Conservation (phyloP, 2,329 filamentous ascomycete species). For the Fusarium neocosmosporiellum region DNA sequence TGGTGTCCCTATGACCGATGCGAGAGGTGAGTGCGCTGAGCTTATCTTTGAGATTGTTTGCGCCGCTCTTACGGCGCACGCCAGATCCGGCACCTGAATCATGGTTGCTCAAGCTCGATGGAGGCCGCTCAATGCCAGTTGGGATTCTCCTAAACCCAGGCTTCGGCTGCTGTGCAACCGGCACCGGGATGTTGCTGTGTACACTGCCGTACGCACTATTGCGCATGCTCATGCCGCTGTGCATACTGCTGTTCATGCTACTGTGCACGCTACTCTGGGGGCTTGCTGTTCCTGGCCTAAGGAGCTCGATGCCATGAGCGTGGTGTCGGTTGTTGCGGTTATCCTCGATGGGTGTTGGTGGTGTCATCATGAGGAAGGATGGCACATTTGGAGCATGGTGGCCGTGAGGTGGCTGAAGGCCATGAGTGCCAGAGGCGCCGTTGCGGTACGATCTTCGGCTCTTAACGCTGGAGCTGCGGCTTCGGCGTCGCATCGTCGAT, state of each 20-base stretch:
- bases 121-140: conserved; percentile 43
- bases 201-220: conserved; percentile 31
- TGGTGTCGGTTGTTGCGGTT: conserved; percentile 31
- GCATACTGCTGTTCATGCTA: conserved; percentile 32
- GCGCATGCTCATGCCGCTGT: conserved; percentile 23
- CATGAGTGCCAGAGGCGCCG: conserved; percentile 42
- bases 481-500: conserved; percentile 54
- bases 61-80: conserved; percentile 45
- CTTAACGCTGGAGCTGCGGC: conserved; percentile 65
- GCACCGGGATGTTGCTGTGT: conserved; percentile 28
- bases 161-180: conserved; percentile 24
- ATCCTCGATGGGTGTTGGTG: conserved; percentile 55
- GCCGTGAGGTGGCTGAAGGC: conserved; percentile 28
- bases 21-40: conserved; percentile 50
- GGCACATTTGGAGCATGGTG: conserved; percentile 47
- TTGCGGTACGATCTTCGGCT: conserved; percentile 57
- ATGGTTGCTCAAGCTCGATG: conserved; percentile 48
- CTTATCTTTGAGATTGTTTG: conserved; percentile 50
- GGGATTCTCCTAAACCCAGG: conserved; percentile 40
- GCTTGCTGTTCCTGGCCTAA: conserved; percentile 49
- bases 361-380: conserved; percentile 60
- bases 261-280: conserved; percentile 40
- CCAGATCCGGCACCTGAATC: conserved; percentile 29
- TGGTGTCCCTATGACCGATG: conserved; percentile 39
- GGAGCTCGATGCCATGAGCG: conserved; percentile 45